phyloP scores from a whole-genome alignment of 768 basidiomycete genomes.

The Phanerochaete sordida region DNA sequence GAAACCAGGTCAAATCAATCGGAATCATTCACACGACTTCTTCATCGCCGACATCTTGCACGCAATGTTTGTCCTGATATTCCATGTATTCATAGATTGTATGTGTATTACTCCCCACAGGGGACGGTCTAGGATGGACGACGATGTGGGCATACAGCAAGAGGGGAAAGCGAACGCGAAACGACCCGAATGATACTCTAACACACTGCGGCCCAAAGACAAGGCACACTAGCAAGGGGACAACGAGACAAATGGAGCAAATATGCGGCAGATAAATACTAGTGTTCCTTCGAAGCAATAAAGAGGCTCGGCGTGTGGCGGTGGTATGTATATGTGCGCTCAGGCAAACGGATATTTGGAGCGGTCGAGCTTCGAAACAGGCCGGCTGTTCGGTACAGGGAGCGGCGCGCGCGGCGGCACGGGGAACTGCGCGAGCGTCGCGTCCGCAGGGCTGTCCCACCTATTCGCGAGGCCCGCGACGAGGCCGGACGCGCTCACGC shows the following conservation, averaged over 20 bases:
- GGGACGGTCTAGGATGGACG: no score
- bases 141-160: background rate
- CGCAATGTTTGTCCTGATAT: background rate
- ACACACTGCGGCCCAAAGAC: background rate
- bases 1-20: no score
- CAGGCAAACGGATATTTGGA: slow-evolving; percentile 29
- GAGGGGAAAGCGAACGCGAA: background rate
- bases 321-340: background rate
- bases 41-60: background rate
- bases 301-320: no score
- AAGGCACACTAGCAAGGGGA: background rate
- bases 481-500: background rate
- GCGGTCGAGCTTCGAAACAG: slow-evolving; percentile 26
- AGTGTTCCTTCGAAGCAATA: background rate
- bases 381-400: slow-evolving; percentile 13
- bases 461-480: slow-evolving; percentile 6
- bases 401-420: slow-evolving; percentile 18
- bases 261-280: no score
- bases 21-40: background rate
- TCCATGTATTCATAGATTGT: background rate
- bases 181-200: background rate
- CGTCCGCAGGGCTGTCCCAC: slow-evolving; percentile 8
- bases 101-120: background rate
- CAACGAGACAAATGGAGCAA: background rate
- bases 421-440: slow-evolving; percentile 35